Evolutionary conservation across 306 rosid species (phyloP), one percentile per base, ranked within the genome.

Genomic region (Glycine latifolia): DNA sequence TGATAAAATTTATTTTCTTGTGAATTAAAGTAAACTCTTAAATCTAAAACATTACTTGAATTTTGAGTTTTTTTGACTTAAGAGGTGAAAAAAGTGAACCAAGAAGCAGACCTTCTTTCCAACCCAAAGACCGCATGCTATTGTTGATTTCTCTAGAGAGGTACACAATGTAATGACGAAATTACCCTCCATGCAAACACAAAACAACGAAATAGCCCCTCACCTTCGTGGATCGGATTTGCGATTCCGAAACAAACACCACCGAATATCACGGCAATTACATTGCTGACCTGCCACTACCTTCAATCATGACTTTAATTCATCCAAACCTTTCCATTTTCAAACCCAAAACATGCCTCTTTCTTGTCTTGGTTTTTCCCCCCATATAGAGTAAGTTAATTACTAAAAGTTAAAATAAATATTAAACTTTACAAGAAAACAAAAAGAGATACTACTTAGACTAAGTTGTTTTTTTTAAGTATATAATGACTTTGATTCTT

Each of bases 181-280:
- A 76, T 2, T 46, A 44, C 26, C 92, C 89, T 84, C 39, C 0
- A 71, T 68, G 1, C 7, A 68, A 11, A 10, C 10, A n/a, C 13
- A 6, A 17, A 82, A 81, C 69, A 41, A 83, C 81, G 46, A 10
- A 53, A 37, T 7, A 56, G 17, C 16, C 85, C 39, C 49, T 37
- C 43, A 10, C 5, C 3, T 10, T 63, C 2, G 75, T 39, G 17
- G 41, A 9, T 49, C 17, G 14, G 6, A 56, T 10, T 78, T 6
- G 6, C 1, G 50, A 71, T 56, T 69, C 26, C 20, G 33, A 67
- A n/a, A 37, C 41, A 37, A 26, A 20, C 61, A 55, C 75, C 83
- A 87, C 87, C 83, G 82, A 6, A 69, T 15, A 75, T 78, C 75
- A 49, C 83, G 59, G 61, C 82, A 86, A 86, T 89, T 87, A 87